A percentile compares a stretch with the other conserved stretches of the same genome.
These are phyloP conservation scores for Fusarium abutilonis DNA, from an alignment of 2,329 filamentous ascomycete genomes.

Conservation along the genomic window DNA sequence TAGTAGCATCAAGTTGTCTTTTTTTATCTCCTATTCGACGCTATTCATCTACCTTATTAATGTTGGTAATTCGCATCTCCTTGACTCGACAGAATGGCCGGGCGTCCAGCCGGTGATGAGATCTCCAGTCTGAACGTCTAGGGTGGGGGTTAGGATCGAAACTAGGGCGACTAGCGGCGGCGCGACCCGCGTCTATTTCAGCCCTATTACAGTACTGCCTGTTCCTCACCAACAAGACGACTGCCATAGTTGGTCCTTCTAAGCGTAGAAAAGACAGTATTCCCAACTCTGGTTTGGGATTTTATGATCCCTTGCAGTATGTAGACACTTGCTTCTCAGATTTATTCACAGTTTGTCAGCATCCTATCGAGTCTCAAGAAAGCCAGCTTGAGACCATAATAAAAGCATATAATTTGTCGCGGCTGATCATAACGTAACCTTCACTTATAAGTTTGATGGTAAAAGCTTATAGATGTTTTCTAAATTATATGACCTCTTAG, in stretches of 20 bases:
- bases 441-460: no score
- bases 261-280: constrained; percentile 57
- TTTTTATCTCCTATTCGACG: no score
- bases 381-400: no score
- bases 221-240: constrained; percentile 56
- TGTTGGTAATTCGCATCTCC: neutral
- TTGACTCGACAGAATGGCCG: neutral
- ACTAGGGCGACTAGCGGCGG: neutral
- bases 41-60: neutral
- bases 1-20: no score
- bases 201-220: neutral
- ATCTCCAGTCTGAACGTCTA: neutral
- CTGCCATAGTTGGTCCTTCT: constrained; percentile 48
- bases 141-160: neutral
- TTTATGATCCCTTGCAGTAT: constrained; percentile 55
- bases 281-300: constrained; percentile 61
- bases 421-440: no score
- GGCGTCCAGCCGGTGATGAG: neutral
- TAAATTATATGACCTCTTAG: no score
- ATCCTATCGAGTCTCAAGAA: no score
- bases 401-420: no score
- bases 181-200: constrained; percentile 1
- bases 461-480: no score
- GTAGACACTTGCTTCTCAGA: no score
- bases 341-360: no score